Evolutionary conservation across 768 basidiomycete species (phyloP).

Genomic region (Phylloporus sp.): DNA sequence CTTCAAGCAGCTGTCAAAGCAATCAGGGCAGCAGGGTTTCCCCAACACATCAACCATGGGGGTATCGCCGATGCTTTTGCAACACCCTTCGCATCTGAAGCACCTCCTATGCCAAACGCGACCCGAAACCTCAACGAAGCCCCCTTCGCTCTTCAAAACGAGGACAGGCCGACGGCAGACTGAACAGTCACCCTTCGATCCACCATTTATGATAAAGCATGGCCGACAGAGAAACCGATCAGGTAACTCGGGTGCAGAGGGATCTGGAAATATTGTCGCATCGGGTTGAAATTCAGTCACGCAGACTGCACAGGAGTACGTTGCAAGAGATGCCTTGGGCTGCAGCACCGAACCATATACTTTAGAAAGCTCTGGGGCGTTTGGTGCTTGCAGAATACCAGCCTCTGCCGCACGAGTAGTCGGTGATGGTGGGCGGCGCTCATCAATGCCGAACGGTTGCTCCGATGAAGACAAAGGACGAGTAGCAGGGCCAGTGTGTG

Average conservation of each 20-base stretch:
- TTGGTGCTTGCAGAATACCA: conserved; percentile 57
- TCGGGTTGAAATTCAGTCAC: conserved; percentile 66
- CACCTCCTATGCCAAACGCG: conserved; percentile 80
- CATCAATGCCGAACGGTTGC: conserved; percentile 23
- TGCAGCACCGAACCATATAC: conserved; percentile 84
- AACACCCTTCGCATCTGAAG: conserved; percentile 71
- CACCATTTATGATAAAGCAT: conserved; percentile 69
- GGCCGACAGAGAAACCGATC: conserved; percentile 68
- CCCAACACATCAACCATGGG: conserved; percentile 86
- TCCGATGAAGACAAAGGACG: conserved; percentile 59
- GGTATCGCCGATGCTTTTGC: conserved; percentile 62
- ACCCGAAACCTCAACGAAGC: conserved; percentile 65
- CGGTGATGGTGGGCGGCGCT: conserved; percentile 23
- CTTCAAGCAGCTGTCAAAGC: conserved; percentile 73
- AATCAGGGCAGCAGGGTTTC: conserved; percentile 71
- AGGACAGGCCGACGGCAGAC: conserved; percentile 67
- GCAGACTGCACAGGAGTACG: conserved; percentile 67
- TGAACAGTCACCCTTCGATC: conserved; percentile 70
- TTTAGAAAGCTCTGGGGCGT: conserved; percentile 64
- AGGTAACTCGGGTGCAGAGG: conserved; percentile 23
- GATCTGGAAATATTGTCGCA: conserved; percentile 82
- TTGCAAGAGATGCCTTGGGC: conserved; percentile 64
- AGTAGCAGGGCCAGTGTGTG: conserved; percentile 53
- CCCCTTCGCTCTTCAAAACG: conserved; percentile 70
- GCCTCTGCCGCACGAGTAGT: conserved; percentile 50